Base-by-base conservation (phyloP, 2,329 filamentous ascomycete species). In the Colletotrichum kahawae region DNA sequence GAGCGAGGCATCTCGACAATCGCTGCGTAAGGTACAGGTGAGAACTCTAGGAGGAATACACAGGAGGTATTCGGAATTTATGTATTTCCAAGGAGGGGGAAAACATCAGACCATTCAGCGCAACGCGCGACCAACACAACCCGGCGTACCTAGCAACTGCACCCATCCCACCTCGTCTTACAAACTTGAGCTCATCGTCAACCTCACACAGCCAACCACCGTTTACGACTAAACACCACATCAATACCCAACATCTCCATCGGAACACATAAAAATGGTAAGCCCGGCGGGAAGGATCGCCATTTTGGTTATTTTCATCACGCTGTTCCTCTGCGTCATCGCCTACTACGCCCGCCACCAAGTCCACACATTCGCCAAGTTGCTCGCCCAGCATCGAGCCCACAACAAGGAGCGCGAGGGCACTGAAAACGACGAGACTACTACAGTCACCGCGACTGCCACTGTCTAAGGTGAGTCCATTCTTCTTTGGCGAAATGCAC, bases 301-400 rank as follows among this genome's bases (percentile, higher is more conserved):
- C 29, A 75, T 85, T 60, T 67, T 84, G 6, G 56, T 85, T 31
- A 70, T 85, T 13, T 74, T 78, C 13, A 74, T 86, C 33, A 77
- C 84, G 64, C 56, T 77, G 8, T 67, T 84, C 34, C 71, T 84
- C 56, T 80, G 74, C 21, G 31, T 80, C 21, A 34, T 86, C 33
- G 77, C 73, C 60, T 85, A 79, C 78, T 80, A 80, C 56, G 77
- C 81, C 74, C 82, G 81, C 34, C 76, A 71, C 51, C 74, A 79
- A 51, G 75, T 86, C 63, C 77, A 79, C 56, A 74, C 68, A 29
- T 85, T 84, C 73, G 80, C 82, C 31, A 72, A 73, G 51, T 27
- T 29, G 31, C 67, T 77, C 16, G 66, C 65, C 29, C 27, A 70
- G 33, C 66, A 70, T 24, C 69, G 70, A 48, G 63, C 73, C 31